Base-by-base conservation (phyloP, 2,329 filamentous ascomycete genomes). In the Alternaria infectoria region DNA sequence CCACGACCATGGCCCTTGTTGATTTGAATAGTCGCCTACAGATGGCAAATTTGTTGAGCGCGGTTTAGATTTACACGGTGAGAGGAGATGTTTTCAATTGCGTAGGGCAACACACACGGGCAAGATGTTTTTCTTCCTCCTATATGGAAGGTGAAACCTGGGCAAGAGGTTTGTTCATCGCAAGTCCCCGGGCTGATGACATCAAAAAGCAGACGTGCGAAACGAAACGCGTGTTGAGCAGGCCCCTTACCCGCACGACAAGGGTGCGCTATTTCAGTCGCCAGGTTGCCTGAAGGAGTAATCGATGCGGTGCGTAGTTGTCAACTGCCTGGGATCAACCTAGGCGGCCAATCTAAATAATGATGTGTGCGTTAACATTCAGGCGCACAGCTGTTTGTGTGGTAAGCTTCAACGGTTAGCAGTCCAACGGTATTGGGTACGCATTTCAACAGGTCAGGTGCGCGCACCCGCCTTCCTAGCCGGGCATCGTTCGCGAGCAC, bases 221-320 rank as follows among this genome's bases (percentile, higher is more conserved):
- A 57, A 57, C 54, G 54, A 47, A 57, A 57, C 54, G 54, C 46
- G 54, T 57, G 54, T 49, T 47, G 54, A 57, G 43, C 28, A 46
- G 28, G 45, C 26, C 26, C 25, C 45, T 47, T 49, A 21, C 10
- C 54, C 36, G 54, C 43, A 40, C n/a, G 25, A 19, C 36, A 15
- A 54, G 21, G 9, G 51, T 17, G 17, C 36, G 36, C 54, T 57
- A 57, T 57, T 57, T 46, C 28, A 11, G 54, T 57, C 54, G 26
- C 19, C 25, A 47, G 21, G 25, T 57, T 26, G 10, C 54, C 28
- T 17, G 13, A 40, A 30, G 23, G 17, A 44, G 40, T 15, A 49
- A 49, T 46, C 26, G 54, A 51, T 51, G 49, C 28, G 28, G 19
- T 46, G 9, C 12, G 30, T 28, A 32, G 30, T 21, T 28, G 26